Percentiles rank a stretch among this genome's conserved stretches.
Evolutionary conservation across 148 eudicot species (phyloP).

Genomic region (Dianthus caryophyllus): DNA sequence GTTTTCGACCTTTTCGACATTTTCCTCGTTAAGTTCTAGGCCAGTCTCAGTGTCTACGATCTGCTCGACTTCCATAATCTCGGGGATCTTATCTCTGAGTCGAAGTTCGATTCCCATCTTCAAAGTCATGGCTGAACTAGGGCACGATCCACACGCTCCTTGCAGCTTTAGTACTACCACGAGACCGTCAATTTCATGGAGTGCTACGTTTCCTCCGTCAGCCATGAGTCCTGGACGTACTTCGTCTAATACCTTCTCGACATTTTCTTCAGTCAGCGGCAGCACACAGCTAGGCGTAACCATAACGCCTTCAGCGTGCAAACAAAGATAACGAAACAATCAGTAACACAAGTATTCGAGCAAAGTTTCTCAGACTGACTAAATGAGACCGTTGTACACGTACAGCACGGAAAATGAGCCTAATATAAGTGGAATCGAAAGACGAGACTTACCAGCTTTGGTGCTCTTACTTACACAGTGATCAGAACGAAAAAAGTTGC

Average conservation of each 20-base stretch:
- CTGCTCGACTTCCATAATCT: conserved; percentile 77
- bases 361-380: neutral
- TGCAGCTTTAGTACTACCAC: conserved; percentile 81
- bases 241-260: conserved; percentile 85
- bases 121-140: conserved; percentile 91
- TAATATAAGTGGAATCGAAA: neutral
- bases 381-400: neutral
- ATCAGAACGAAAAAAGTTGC: conserved; percentile 30
- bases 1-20: conserved; percentile 92
- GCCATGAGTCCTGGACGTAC: conserved; percentile 91
- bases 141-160: conserved; percentile 98
- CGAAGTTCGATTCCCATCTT: conserved; percentile 82
- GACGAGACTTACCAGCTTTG: conserved; percentile 31
- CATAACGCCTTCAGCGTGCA: conserved; percentile 33
- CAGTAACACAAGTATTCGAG: no score
- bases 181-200: conserved; percentile 93
- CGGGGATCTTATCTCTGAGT: conserved; percentile 87
- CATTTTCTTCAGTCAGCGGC: conserved; percentile 85
- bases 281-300: conserved; percentile 63
- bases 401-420: neutral
- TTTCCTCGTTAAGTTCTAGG: conserved; percentile 79
- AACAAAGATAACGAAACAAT: neutral
- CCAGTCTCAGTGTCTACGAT: conserved; percentile 87
- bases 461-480: conserved; percentile 15
- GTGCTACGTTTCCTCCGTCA: conserved; percentile 89